Conservation (phyloP, 495 filamentous ascomycete genomes). For the Neurospora sp. region DNA sequence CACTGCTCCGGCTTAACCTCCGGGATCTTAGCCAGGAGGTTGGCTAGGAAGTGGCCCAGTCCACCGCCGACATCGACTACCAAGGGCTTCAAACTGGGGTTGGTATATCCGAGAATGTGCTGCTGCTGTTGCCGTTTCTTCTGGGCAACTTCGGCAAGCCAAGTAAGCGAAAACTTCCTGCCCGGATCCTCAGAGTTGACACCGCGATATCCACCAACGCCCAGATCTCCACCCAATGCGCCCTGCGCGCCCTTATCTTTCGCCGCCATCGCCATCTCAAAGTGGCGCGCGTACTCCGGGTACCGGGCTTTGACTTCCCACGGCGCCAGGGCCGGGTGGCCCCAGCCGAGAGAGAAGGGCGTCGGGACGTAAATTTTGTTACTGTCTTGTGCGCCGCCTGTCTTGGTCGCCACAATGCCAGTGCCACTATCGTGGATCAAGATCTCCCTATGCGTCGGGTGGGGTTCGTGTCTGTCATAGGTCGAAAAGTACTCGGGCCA, state of each 20-base stretch:
- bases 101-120: neutral
- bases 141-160: neutral
- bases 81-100: slow-evolving; percentile 1
- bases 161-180: neutral
- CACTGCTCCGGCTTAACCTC: slow-evolving; percentile 19
- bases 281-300: slow-evolving; percentile 10
- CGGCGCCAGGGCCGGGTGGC: slow-evolving; percentile 14
- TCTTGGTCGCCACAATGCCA: neutral
- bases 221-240: slow-evolving; percentile 10
- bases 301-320: slow-evolving; percentile 22
- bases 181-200: neutral
- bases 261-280: slow-evolving; percentile 13
- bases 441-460: neutral
- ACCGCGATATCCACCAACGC: neutral
- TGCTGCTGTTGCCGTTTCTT: slow-evolving; percentile 2
- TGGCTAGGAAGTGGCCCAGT: slow-evolving; percentile 35
- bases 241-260: slow-evolving; percentile 5
- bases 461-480: slow-evolving; percentile 14
- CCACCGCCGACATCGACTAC: slow-evolving; percentile 44
- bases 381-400: neutral
- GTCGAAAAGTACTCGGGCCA: slow-evolving; percentile 20
- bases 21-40: slow-evolving; percentile 24
- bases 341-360: slow-evolving; percentile 21
- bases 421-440: neutral
- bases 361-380: neutral